These are phyloP conservation scores for Pythium periplocum DNA, from an alignment of 352 stramenopile genomes.

Conservation along the genomic window DNA sequence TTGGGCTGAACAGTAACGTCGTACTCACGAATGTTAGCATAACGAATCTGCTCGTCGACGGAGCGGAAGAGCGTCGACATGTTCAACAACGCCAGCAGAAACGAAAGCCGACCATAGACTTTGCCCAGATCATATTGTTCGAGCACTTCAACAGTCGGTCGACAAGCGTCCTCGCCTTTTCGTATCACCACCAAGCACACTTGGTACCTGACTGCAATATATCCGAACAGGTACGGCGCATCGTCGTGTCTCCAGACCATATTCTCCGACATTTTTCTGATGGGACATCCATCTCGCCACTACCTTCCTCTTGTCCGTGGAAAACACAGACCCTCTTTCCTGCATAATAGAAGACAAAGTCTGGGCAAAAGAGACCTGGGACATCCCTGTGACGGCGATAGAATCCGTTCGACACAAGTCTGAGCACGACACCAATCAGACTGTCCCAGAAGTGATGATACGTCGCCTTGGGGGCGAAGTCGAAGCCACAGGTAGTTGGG, in stretches of 20 bases:
- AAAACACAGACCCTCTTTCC: constrained; percentile 12
- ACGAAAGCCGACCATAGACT: constrained; percentile 14
- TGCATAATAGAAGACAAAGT: constrained; percentile 10
- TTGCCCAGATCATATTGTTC: constrained; percentile 17
- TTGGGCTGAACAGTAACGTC: not conserved
- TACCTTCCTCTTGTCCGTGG: constrained; percentile 8
- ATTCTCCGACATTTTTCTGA: constrained; percentile 20
- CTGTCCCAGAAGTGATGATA: constrained; percentile 11
- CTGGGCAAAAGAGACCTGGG: constrained; percentile 4
- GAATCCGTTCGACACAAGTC: not conserved
- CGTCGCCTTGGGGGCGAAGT: constrained; percentile 5
- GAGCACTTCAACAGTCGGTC: constrained; percentile 19
- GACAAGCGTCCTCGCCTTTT: constrained; percentile 5
- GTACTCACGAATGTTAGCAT: constrained; percentile 3
- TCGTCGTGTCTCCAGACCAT: constrained; percentile 19
- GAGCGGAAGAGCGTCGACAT: constrained; percentile 19
- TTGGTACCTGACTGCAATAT: constrained; percentile 18
- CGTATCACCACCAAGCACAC: constrained; percentile 19
- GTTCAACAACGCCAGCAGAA: constrained; percentile 25
- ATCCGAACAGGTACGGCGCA: constrained; percentile 22
- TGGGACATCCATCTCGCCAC: constrained; percentile 6
- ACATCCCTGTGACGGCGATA: constrained; percentile 5
- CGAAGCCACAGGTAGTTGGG: constrained; percentile 3
- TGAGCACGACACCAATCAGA: constrained; percentile 4
- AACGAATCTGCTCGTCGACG: constrained; percentile 6